Percentiles rank a stretch among this genome's conserved stretches.
Conservation (phyloP, 495 filamentous ascomycete genomes). For the Aspergillus sclerotiicarbonarius region DNA sequence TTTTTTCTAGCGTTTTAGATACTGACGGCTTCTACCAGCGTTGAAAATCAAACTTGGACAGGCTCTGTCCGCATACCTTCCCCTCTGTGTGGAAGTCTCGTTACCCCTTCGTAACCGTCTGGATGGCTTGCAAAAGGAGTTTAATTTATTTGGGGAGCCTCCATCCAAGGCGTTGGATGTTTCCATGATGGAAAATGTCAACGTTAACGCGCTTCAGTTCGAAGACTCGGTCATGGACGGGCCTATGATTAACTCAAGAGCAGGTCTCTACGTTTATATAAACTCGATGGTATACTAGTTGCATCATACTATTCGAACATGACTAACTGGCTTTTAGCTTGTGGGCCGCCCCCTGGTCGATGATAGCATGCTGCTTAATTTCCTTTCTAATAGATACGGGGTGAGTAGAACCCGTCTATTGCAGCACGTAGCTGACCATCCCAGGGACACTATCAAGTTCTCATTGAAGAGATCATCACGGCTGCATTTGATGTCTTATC, state of each 20-base stretch:
- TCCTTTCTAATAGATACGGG: conserved; percentile 79
- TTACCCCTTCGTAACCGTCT: conserved; percentile 40
- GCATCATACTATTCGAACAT: neutral
- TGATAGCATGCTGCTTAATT: conserved; percentile 72
- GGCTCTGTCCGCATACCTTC: conserved; percentile 41
- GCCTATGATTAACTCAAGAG: conserved; percentile 73
- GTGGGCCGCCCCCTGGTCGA: conserved; percentile 79
- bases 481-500: conserved; percentile 87
- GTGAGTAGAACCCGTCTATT: conserved; percentile 32
- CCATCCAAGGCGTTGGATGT: conserved; percentile 37
- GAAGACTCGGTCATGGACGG: conserved; percentile 61
- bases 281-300: conserved; percentile 68
- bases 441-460: conserved; percentile 70
- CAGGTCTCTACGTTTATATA: conserved; percentile 88
- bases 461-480: conserved; percentile 76
- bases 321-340: conserved; percentile 57
- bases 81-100: conserved; percentile 43
- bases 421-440: neutral
- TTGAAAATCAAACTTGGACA: conserved; percentile 41
- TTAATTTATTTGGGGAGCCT: conserved; percentile 41
- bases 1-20: neutral
- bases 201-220: conserved; percentile 49
- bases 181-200: conserved; percentile 38
- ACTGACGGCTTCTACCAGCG: conserved; percentile 19
- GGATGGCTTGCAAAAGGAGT: conserved; percentile 45